Conservation (phyloP, 768 basidiomycete species). For the Boletus rubescentipes region DNA sequence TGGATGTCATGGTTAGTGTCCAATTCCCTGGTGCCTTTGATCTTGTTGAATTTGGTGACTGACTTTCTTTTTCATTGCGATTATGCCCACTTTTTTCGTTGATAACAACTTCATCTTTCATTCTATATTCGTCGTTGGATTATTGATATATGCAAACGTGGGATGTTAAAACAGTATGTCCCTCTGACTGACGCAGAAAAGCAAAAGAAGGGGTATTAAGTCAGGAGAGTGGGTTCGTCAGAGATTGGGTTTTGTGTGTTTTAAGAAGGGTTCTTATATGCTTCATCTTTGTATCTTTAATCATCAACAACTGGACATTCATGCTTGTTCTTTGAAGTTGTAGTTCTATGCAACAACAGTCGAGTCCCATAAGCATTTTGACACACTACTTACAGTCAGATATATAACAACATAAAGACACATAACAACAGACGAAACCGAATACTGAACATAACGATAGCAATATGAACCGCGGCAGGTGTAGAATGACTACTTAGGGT, state of each 20-base stretch:
- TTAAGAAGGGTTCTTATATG: too few species aligned
- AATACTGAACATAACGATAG: background rate
- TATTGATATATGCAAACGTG: background rate
- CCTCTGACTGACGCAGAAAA: slow-evolving; percentile 63
- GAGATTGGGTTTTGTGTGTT: too few species aligned
- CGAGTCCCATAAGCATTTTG: background rate
- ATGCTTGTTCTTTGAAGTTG: too few species aligned
- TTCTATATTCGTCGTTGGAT: background rate
- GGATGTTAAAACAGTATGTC: slow-evolving; percentile 49
- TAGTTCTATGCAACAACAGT: too few species aligned
- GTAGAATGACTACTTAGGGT: background rate
- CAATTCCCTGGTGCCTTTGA: slow-evolving; percentile 5
- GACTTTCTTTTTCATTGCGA: background rate
- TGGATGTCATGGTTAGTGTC: slow-evolving; percentile 74
- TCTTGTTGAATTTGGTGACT: slow-evolving; percentile 11
- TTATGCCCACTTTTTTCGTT: background rate
- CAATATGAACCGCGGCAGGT: background rate
- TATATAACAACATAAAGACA: slow-evolving; percentile 21
- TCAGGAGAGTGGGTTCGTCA: background rate
- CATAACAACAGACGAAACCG: background rate
- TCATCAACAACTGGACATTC: too few species aligned
- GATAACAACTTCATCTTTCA: background rate
- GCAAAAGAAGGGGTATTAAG: slow-evolving; percentile 34
- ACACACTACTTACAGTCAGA: background rate
- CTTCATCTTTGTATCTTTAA: background rate